Evolutionary conservation across 208 protist genomes (phyloP).

Genomic region (Acanthamoeba polyphaga): DNA sequence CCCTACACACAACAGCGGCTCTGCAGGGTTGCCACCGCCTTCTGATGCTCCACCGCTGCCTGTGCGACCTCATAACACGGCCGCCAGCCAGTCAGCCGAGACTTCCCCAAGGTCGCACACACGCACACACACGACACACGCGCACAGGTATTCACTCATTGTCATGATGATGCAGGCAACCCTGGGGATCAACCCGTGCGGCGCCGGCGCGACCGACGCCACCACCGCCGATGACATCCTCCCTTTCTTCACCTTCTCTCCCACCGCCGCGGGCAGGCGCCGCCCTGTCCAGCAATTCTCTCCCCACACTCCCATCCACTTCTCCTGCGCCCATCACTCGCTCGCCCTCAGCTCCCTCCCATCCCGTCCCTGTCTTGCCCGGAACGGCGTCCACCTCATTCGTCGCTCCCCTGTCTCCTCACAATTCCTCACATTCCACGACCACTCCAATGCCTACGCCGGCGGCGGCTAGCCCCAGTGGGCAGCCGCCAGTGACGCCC

Average conservation of each 20-base stretch:
- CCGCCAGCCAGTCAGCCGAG: not conserved
- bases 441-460: not conserved
- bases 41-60: not conserved
- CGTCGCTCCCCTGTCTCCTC: not conserved
- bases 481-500: not conserved
- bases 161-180: not conserved
- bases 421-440: not conserved
- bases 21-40: no score
- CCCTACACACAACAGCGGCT: not conserved
- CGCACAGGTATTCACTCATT: not conserved
- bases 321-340: not conserved
- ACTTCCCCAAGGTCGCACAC: not conserved
- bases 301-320: not conserved
- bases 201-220: not conserved
- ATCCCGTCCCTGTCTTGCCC: not conserved
- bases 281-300: not conserved
- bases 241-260: not conserved
- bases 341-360: not conserved
- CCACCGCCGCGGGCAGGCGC: not conserved
- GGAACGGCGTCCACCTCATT: not conserved
- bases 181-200: not conserved
- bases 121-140: not conserved
- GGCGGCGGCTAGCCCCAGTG: not conserved
- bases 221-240: not conserved
- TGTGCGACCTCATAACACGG: not conserved